These are phyloP conservation scores for Prunus padus DNA, from an alignment of 306 rosid genomes.

Conservation along the genomic window DNA sequence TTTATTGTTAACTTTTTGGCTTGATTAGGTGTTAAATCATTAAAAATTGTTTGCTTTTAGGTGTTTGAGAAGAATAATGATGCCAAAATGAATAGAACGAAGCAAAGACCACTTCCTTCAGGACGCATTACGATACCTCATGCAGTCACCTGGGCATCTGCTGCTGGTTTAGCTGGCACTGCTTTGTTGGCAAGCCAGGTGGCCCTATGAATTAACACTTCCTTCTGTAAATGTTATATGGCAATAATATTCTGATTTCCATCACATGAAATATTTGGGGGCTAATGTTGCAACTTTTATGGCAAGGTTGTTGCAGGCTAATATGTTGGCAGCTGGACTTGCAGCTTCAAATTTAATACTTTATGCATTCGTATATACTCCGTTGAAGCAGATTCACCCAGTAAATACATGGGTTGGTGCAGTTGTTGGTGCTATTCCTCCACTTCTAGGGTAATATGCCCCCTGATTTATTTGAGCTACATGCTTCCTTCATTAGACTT, in stretches of 20 bases:
- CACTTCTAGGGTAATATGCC: slow-evolving; percentile 81
- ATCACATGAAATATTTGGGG: slow-evolving; percentile 27
- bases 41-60: slow-evolving; percentile 25
- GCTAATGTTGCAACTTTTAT: slow-evolving; percentile 51
- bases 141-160: slow-evolving; percentile 72
- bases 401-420: slow-evolving; percentile 99
- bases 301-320: slow-evolving; percentile 95
- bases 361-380: slow-evolving; percentile 89
- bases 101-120: slow-evolving; percentile 80
- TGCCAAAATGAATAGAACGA: slow-evolving; percentile 90
- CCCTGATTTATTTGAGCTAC: slow-evolving; percentile 8
- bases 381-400: slow-evolving; percentile 93
- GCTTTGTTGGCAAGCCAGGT: slow-evolving; percentile 80
- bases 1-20: background rate
- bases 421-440: slow-evolving; percentile 95
- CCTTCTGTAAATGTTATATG: slow-evolving; percentile 15
- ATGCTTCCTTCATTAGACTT: background rate
- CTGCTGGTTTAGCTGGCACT: slow-evolving; percentile 78
- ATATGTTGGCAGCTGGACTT: slow-evolving; percentile 95
- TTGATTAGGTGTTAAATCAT: background rate
- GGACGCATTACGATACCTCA: slow-evolving; percentile 80
- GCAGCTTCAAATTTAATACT: slow-evolving; percentile 84
- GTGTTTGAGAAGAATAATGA: slow-evolving; percentile 77
- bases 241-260: background rate
- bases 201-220: slow-evolving; percentile 27